Base-by-base conservation (phyloP, 192 early-diverging fungal genomes). In the Coemansia sp. region DNA sequence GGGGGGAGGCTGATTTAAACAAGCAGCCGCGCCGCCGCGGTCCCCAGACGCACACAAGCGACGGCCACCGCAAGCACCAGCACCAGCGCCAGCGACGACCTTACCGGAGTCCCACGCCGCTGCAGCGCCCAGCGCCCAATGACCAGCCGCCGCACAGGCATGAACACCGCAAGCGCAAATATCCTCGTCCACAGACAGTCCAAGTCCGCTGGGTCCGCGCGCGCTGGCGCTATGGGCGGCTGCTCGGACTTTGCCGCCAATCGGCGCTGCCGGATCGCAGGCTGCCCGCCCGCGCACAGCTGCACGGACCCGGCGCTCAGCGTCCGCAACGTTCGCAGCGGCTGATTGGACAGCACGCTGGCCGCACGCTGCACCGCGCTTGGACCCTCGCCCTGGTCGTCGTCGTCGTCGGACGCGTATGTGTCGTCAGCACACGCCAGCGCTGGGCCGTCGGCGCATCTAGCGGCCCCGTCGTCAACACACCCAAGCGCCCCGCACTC, bases 131-230 rank as follows among this genome's bases (percentile, higher is more conserved):
- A 8, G 35, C 35, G 19, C 18, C 63, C 75, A 61, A 78, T 33
- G 8, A 65, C 60, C 46, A 72, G 43, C 12, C 69, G 76, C 3
- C 76, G 65, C 56, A 73, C 56, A 6, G 76, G 76, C 43, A 79
- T 58, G 43, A 69, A 66, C 33, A 60, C 56, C 45, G 76, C 70
- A 64, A 60, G 42, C 38, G 27, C 40, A 23, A 63, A 38, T 28
- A 24, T 3, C 16, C 21, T 5, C 16, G 19, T 11, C 57, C 21
- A 27, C 25, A 25, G 42, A 18, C 21, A 48, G 49, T 22, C 32
- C 14, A 6, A n/a, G 5, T 27, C 48, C n/a, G 55, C 14, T n/a
- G 12, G 27, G 14, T n/a, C 43, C 18, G 45, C 54, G 29, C 3
- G 4, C 5, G 28, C 18, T 9, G 29, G 28, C 42, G 30, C 12